Evolutionary conservation across 306 rosid genomes (phyloP), one percentile per base, ranked within the genome.

Genomic region (Prunus armeniaca): DNA sequence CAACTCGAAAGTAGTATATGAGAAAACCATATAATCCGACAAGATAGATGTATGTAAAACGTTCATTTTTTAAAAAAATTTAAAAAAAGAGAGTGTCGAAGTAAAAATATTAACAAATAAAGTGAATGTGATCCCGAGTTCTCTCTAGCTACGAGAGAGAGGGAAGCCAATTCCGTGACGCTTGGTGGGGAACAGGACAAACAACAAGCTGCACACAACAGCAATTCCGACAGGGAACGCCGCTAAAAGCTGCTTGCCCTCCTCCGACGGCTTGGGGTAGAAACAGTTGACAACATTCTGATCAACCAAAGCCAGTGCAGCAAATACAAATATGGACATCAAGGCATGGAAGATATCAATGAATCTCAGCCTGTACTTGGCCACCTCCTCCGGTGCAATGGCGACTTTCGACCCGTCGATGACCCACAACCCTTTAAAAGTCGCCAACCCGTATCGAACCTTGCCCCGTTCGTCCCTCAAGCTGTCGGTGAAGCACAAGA

Each of bases 151-250:
- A 10, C 58, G 91, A 67, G 91, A 93, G 88, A 72, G 83, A 79
- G 76, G 94, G 78, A 91, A 91, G 72, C 97, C 98, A 82, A 93
- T 87, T 52, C 96, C 98, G 76, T 91, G 96, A 55, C 98, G 87
- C 24, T 73, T 63, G 15, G 88, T 70, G 20, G 98, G 98, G 55
- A 90, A 90, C 9, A 65, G 67, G 82, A 91, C 76, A 67, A 91
- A 88, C 58, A 91, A 77, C 76, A 86, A 75, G 76, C 97, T 81
- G 49, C 91, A 79, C 2, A 87, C 67, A 17, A 87, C 84, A 18
- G 93, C 96, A 38, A 88, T 80, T 5, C 87, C 97, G 32, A 91
- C 88, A 2, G 97, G 98, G 73, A 91, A 58, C n/a, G 71, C 76
- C 30, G 88, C 86, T 61, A 91, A 78, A 63, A 93, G 66, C 78